Evolutionary conservation across 78 protist genomes (phyloP).

Genomic region (Cavenderia fasciculata): DNA sequence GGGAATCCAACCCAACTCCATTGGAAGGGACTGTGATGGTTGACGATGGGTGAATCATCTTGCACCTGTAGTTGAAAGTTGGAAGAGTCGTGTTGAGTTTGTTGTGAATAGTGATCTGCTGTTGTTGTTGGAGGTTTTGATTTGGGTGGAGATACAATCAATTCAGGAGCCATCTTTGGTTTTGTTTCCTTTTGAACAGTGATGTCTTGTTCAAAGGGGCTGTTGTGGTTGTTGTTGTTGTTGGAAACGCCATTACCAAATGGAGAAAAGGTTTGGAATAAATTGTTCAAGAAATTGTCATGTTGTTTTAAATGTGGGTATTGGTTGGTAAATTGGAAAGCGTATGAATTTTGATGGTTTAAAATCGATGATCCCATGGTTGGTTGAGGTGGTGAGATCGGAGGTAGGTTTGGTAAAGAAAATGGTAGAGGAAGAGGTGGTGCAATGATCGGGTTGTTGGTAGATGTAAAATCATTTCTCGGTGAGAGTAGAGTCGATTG

Average conservation of each 20-base stretch:
- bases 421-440: no score
- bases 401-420: no score
- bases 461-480: no score
- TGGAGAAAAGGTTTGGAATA: not conserved
- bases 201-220: not conserved
- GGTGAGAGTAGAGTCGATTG: no score
- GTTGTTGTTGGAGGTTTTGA: not conserved
- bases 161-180: not conserved
- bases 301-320: no score
- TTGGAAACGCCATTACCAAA: not conserved
- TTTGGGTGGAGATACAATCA: not conserved
- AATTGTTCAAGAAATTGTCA: not conserved
- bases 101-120: constrained; percentile 15
- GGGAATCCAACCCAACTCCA: constrained; percentile 16
- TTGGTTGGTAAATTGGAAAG: no score
- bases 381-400: no score
- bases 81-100: not conserved
- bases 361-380: no score
- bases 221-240: not conserved
- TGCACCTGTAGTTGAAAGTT: not conserved
- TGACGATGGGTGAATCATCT: not conserved
- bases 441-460: no score
- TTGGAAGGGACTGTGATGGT: constrained; percentile 4
- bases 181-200: not conserved
- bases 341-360: no score